Evolutionary conservation across 805 yeast genomes (phyloP), one percentile per base, ranked within the genome.

Genomic region (Lachancea kluyveri): DNA sequence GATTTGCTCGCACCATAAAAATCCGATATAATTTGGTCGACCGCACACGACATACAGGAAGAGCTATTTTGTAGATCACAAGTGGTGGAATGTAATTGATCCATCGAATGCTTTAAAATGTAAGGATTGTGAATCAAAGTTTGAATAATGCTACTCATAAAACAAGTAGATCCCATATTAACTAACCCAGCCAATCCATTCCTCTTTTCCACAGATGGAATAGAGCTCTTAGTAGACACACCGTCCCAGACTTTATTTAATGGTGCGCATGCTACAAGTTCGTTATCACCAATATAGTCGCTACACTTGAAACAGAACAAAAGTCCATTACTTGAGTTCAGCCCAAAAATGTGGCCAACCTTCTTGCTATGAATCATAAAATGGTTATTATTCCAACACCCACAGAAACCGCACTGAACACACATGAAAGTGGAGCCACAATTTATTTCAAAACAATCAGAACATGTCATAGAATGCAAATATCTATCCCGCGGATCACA

Each of bases 141-240:
- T 61, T 92, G 99, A 24, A 92, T 59, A n/a, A 88, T 76, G 21
- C 90, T 81, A 45, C 95, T 83, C 85, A 92, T 90, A 62, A 86
- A 92, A 62, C 99, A 92, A 0, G 98, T 92, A 0, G 98, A 83
- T 0, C 99, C 99, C 78, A 90, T 76, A 55, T 90, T 90, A 31
- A 86, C 78, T 45, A 92, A 74, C 3, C 98, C 98, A 31, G 82
- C 71, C 13, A 92, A 62, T 0, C 96, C 97, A n/a, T 77, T 70
- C 5, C 74, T 65, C 1, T 88, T 80, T 31, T 69, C 70, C 45
- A 50, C 21, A 16, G 48, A 32, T 11, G 64, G 47, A 17, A 50
- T 26, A 13, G 37, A 20, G 12, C 56, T 42, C 31, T 48, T 43
- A 12, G 32, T 30, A 9, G 45, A 36, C 7, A 43, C 36, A 12